These are phyloP conservation scores for Aspergillus taichungensis DNA, from an alignment of 495 filamentous ascomycete species.

Conservation along the genomic window DNA sequence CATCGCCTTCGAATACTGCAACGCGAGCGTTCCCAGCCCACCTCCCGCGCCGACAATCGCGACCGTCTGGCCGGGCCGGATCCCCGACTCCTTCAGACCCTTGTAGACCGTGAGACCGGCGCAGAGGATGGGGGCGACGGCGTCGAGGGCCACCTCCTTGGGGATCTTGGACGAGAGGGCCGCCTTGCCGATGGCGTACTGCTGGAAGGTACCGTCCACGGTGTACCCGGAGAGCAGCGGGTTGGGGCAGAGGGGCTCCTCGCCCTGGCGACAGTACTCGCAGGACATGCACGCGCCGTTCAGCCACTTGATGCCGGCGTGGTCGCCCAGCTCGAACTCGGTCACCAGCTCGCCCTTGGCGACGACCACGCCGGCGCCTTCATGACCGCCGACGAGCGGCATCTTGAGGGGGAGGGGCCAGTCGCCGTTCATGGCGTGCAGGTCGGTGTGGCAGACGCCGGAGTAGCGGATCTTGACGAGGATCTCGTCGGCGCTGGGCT, in stretches of 20 bases:
- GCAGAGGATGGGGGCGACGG: constrained; percentile 71
- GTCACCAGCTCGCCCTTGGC: constrained; percentile 64
- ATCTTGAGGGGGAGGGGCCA: constrained; percentile 75
- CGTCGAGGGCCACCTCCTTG: constrained; percentile 65
- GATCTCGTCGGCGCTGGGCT: constrained; percentile 79
- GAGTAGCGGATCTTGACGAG: constrained; percentile 87
- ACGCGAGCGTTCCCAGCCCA: constrained; percentile 72
- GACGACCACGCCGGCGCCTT: constrained; percentile 81
- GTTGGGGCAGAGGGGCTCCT: constrained; percentile 68
- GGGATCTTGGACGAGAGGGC: constrained; percentile 72
- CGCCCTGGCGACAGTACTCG: constrained; percentile 67
- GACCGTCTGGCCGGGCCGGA: constrained; percentile 64
- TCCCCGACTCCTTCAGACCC: constrained; percentile 76
- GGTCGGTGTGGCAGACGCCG: constrained; percentile 86
- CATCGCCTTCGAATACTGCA: constrained; percentile 87
- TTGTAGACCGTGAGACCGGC: constrained; percentile 93
- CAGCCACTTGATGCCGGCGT: constrained; percentile 85
- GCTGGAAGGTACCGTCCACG: constrained; percentile 86
- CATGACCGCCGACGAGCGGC: constrained; percentile 89
- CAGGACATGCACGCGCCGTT: constrained; percentile 75
- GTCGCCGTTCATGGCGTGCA: constrained; percentile 80
- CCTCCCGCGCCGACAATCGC: constrained; percentile 87
- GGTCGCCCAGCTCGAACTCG: constrained; percentile 68
- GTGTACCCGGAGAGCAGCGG: constrained; percentile 78
- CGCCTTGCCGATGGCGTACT: constrained; percentile 83